Percentiles rank a stretch among this genome's conserved stretches.
Evolutionary conservation across 2,329 filamentous ascomycete genomes (phyloP).

Genomic region (Zasmidium cellare): DNA sequence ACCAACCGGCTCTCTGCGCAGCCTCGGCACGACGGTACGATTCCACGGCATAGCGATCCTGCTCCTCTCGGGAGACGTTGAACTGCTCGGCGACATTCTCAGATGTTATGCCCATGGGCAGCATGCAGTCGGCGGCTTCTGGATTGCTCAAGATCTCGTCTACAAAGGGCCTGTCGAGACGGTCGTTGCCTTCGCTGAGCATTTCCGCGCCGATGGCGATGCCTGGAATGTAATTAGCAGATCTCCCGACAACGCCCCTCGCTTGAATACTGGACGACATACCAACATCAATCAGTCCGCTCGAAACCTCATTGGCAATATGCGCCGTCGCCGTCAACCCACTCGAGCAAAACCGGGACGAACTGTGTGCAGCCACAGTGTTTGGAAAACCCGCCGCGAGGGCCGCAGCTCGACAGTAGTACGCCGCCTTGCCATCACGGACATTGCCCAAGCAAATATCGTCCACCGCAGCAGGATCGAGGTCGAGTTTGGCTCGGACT

Average conservation of each 20-base stretch:
- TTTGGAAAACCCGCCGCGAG: constrained; percentile 90
- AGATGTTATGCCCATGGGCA: constrained; percentile 87
- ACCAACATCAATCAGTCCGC: constrained; percentile 69
- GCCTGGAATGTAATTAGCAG: no score
- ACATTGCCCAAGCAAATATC: constrained; percentile 94
- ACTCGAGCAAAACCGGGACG: constrained; percentile 86
- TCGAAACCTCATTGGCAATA: constrained; percentile 74
- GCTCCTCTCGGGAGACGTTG: constrained; percentile 68
- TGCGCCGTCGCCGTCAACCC: constrained; percentile 74
- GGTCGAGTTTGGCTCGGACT: constrained; percentile 38
- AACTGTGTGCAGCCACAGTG: constrained; percentile 72
- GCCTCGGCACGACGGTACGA: constrained; percentile 71
- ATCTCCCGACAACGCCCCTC: no score
- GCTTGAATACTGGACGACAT: constrained; percentile 29
- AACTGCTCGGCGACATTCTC: constrained; percentile 84
- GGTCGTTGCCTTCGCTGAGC: constrained; percentile 88
- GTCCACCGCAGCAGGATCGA: constrained; percentile 39
- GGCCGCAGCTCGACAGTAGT: constrained; percentile 81
- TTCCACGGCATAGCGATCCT: constrained; percentile 76
- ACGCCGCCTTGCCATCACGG: constrained; percentile 75
- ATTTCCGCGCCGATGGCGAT: constrained; percentile 88
- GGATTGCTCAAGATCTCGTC: constrained; percentile 67
- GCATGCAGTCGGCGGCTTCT: constrained; percentile 80
- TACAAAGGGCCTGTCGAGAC: constrained; percentile 75
- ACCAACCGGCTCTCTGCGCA: constrained; percentile 68